phyloP scores from a whole-genome alignment of 1,139 yeast species.

The Candida labiduridarum region DNA sequence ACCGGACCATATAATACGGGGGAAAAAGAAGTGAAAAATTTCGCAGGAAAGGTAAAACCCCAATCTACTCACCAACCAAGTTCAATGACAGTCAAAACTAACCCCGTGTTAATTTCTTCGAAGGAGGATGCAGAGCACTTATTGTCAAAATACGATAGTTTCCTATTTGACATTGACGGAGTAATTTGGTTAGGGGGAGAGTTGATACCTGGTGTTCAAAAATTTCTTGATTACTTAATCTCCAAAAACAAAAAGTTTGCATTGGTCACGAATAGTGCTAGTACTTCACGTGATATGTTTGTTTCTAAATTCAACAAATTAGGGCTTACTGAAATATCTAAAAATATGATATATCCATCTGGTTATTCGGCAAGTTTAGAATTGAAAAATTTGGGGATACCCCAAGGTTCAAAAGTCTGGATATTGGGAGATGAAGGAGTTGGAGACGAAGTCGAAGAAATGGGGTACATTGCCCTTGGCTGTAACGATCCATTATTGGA shows the following conservation, averaged over 20 bases:
- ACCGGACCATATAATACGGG: too few relatives aligned
- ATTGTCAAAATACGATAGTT: constrained; percentile 70
- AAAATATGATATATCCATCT: constrained; percentile 39
- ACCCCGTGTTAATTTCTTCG: constrained; percentile 31
- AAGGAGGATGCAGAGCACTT: constrained; percentile 54
- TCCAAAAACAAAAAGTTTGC: constrained; percentile 32
- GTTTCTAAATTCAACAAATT: constrained; percentile 33
- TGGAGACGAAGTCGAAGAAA: constrained; percentile 65
- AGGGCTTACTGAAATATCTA: constrained; percentile 33
- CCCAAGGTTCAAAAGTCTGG: constrained; percentile 61
- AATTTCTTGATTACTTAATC: constrained; percentile 62
- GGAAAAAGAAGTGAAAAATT: not conserved
- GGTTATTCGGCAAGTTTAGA: constrained; percentile 39
- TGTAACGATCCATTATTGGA: constrained; percentile 58
- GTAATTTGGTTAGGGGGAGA: constrained; percentile 87
- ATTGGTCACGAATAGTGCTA: constrained; percentile 45
- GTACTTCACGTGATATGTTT: constrained; percentile 37
- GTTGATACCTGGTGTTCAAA: constrained; percentile 70
- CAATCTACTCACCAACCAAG: not conserved
- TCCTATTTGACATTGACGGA: constrained; percentile 92
- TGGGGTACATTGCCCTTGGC: constrained; percentile 73
- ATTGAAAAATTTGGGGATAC: constrained; percentile 27
- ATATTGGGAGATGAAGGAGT: constrained; percentile 86
- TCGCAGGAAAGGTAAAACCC: not conserved
- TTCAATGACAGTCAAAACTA: constrained; percentile 14